Conservation (phyloP, 257 asterid species). For the Nicotiana noctiflora region DNA sequence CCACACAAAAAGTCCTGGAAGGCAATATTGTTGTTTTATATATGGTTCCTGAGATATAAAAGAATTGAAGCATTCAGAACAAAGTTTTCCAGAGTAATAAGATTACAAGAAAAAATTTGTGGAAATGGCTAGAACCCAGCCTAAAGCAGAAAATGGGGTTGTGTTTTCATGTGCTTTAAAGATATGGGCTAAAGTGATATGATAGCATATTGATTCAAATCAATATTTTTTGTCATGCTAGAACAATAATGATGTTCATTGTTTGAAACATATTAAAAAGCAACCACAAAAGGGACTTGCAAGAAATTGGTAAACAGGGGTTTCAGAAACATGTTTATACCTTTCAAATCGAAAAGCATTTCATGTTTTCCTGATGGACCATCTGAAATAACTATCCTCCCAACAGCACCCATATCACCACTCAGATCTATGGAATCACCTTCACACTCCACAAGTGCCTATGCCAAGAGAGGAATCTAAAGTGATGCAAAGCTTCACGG, state of each 20-base stretch:
- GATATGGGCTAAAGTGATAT: background rate
- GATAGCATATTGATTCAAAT: background rate
- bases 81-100: background rate
- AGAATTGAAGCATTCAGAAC: constrained; percentile 1
- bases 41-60: constrained; percentile 54
- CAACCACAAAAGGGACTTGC: background rate
- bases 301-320: background rate
- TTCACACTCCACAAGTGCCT: constrained; percentile 95
- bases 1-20: constrained; percentile 95
- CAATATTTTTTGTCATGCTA: background rate
- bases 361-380: constrained; percentile 52
- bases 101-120: background rate
- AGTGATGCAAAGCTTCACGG: background rate
- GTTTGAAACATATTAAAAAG: background rate
- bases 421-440: constrained; percentile 91
- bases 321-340: constrained; percentile 28
- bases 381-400: constrained; percentile 65
- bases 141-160: background rate
- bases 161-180: background rate
- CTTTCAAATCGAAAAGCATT: constrained; percentile 87
- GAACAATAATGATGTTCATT: background rate
- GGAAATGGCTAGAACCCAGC: background rate
- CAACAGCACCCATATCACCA: constrained; percentile 91
- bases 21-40: constrained; percentile 78
- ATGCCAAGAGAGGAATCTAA: constrained; percentile 8